Evolutionary conservation across 2,329 filamentous ascomycete genomes (phyloP).

Genomic region (Neocucurbitaria cava): DNA sequence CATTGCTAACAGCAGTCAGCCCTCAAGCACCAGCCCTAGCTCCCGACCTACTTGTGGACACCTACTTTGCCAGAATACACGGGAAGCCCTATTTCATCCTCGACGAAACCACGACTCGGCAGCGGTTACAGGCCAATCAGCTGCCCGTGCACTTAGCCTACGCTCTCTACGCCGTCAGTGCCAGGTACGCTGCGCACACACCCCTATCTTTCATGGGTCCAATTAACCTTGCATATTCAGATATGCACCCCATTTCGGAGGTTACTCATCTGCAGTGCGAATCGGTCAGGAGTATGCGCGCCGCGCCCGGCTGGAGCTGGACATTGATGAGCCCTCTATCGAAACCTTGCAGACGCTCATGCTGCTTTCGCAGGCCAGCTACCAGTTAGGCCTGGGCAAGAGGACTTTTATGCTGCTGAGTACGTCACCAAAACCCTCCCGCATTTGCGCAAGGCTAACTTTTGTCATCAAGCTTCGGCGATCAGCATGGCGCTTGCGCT

Average conservation of each 20-base stretch:
- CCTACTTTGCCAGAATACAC: conserved; percentile 80
- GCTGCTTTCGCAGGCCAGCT: conserved; percentile 77
- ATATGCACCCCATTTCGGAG: conserved; percentile 71
- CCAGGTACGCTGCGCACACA: conserved; percentile 44
- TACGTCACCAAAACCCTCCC: conserved; percentile 48
- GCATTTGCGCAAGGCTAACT: conserved; percentile 22
- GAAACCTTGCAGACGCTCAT: conserved; percentile 79
- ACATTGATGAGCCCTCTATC: conserved; percentile 81
- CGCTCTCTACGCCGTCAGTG: conserved; percentile 60
- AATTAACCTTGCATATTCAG: conserved; percentile 53
- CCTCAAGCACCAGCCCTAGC: conserved; percentile 56
- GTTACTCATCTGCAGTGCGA: conserved; percentile 70
- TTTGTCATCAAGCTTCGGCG: conserved; percentile 65
- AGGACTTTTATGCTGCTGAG: conserved; percentile 87
- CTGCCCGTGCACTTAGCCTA: conserved; percentile 61
- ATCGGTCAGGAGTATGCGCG: conserved; percentile 75
- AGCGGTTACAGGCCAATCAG: conserved; percentile 73
- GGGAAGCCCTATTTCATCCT: conserved; percentile 83
- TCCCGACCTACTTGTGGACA: conserved; percentile 72
- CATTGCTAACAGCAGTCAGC: conserved; percentile 30
- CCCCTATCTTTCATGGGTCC: conserved; percentile 59
- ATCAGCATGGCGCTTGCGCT: conserved; percentile 85
- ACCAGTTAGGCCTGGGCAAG: conserved; percentile 78
- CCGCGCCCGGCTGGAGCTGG: conserved; percentile 73
- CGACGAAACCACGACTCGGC: conserved; percentile 76